Evolutionary conservation across 1,284 basidiomycete species (phyloP), one percentile per base, ranked within the genome.

Genomic region (Sutorius eximius): DNA sequence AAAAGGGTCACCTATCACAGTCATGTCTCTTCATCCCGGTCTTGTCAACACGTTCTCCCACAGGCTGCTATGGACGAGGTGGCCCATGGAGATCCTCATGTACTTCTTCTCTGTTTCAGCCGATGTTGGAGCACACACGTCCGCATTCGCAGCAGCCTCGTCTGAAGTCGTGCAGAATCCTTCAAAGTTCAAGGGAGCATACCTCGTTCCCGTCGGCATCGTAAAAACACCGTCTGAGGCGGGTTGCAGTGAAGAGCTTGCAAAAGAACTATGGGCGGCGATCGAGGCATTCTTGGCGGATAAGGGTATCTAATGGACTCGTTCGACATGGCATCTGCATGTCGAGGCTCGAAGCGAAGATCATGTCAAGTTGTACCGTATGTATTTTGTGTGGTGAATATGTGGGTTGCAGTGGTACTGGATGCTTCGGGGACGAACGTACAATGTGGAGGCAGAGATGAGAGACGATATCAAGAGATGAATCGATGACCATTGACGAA

Each of bases 131-230:
- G 74, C 73, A 0, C 70, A 75, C 54, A 76, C 73, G 11, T 70
- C 77, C 2, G 72, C 74, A 27, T 76, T 82, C 53, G 81, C 79
- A 4, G 80, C 80, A 0, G 77, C 73, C 2, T 75, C 76, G 8
- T 70, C 75, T 0, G 61, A 68, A 2, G 65, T 80, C 1, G 62
- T 60, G 6, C 64, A 68, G 3, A 59, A 77, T 16, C 57, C 68
- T 13, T 68, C 73, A n/a, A 73, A 70, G 49, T 82, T 77, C 60
- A 75, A 72, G 49, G 80, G 79, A 1, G 70, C 66, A n/a, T 82
- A 77, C 61, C 57, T 83, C 8, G 57, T 65, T 34, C 76, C 78
- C 10, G 68, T 73, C 3, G 75, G 73, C 11, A 62, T 59, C 37
- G 51, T 80, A 2, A 53, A 47, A 5, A 49, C 59, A 13, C 56